phyloP scores from a whole-genome alignment of 768 basidiomycete genomes.

The Harrya chromipes region DNA sequence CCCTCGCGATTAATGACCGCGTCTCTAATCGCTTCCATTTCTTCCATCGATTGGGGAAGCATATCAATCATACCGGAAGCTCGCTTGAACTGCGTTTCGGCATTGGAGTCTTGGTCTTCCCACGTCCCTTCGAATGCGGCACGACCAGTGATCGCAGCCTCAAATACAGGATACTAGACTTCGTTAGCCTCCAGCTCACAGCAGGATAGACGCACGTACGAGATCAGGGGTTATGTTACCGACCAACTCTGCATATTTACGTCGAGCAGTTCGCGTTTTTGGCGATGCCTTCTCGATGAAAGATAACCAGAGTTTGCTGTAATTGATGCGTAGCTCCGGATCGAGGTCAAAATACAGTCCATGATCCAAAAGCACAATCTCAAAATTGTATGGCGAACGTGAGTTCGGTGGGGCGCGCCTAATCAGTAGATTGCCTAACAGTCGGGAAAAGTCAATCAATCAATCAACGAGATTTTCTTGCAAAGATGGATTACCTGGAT shows the following conservation, averaged over 20 bases:
- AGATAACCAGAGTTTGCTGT: constrained; percentile 87
- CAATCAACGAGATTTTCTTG: not conserved
- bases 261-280: constrained; percentile 59
- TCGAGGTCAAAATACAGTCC: constrained; percentile 93
- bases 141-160: constrained; percentile 88
- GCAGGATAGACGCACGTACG: constrained; percentile 40
- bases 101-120: constrained; percentile 35
- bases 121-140: constrained; percentile 67
- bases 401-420: constrained; percentile 63
- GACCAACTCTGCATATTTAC: constrained; percentile 85
- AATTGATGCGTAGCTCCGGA: constrained; percentile 73
- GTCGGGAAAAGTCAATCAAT: not conserved
- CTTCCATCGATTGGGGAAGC: constrained; percentile 65
- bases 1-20: constrained; percentile 85
- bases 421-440: constrained; percentile 83
- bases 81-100: constrained; percentile 44
- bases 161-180: constrained; percentile 84
- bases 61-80: constrained; percentile 77
- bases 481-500: constrained; percentile 55
- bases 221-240: constrained; percentile 88
- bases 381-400: constrained; percentile 89
- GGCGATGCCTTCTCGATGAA: constrained; percentile 74
- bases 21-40: constrained; percentile 76
- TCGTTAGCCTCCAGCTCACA: constrained; percentile 2
- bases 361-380: constrained; percentile 92